Percentiles rank a stretch among this genome's conserved stretches.
These are phyloP conservation scores for Babjeviella inositovora DNA, from an alignment of 805 yeast species.

Conservation along the genomic window DNA sequence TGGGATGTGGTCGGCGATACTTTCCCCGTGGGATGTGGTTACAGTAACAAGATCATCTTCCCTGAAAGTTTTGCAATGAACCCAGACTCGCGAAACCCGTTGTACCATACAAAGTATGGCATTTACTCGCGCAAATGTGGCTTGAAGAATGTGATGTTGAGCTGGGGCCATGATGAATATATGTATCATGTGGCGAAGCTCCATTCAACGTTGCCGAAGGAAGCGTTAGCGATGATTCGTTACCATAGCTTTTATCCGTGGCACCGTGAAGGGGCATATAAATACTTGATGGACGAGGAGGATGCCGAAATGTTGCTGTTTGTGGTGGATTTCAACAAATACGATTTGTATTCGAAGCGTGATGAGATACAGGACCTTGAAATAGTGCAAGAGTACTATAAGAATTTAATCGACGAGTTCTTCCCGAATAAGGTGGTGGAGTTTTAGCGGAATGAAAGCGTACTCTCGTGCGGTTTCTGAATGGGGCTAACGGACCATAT, in stretches of 20 bases:
- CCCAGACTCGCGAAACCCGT: slow-evolving; percentile 46
- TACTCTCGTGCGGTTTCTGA: too few species aligned
- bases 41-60: slow-evolving; percentile 40
- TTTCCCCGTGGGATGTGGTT: slow-evolving; percentile 60
- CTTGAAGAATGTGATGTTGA: slow-evolving; percentile 49
- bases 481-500: too few species aligned
- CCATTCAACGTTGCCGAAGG: slow-evolving; percentile 46
- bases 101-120: slow-evolving; percentile 51
- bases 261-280: slow-evolving; percentile 58
- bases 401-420: slow-evolving; percentile 49
- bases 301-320: slow-evolving; percentile 46
- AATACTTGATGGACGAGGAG: slow-evolving; percentile 44
- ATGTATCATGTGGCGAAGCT: slow-evolving; percentile 58
- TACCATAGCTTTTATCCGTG: slow-evolving; percentile 68
- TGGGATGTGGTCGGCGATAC: slow-evolving; percentile 79
- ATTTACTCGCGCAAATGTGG: slow-evolving; percentile 53
- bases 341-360: slow-evolving; percentile 51
- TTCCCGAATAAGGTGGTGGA: slow-evolving; percentile 43
- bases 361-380: slow-evolving; percentile 28
- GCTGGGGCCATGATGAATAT: slow-evolving; percentile 74
- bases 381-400: slow-evolving; percentile 37
- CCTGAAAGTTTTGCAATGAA: slow-evolving; percentile 42
- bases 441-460: too few species aligned
- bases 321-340: slow-evolving; percentile 50
- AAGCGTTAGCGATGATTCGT: slow-evolving; percentile 59